phyloP scores from a whole-genome alignment of 1,139 yeast genomes.

The Kurtzmaniella quercitrusa region DNA sequence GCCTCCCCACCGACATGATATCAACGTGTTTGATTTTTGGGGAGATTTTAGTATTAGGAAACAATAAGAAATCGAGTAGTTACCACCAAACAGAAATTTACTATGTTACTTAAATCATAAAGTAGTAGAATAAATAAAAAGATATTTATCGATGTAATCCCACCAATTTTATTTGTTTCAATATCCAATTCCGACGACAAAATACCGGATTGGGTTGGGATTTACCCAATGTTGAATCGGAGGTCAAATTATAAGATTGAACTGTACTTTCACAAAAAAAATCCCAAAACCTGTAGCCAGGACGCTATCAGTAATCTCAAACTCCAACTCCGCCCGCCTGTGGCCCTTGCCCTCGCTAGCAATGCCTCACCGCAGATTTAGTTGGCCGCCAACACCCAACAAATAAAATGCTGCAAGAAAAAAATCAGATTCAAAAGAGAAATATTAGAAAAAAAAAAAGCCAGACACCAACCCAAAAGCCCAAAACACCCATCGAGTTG shows the following conservation, averaged over 20 bases:
- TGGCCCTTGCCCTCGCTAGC: neutral
- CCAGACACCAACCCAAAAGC: slow-evolving; percentile 8
- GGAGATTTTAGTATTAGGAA: too few relatives aligned
- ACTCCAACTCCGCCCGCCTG: neutral
- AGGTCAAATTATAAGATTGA: neutral
- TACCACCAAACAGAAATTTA: too few relatives aligned
- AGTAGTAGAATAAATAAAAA: too few relatives aligned
- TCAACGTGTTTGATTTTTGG: too few relatives aligned
- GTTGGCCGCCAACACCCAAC: slow-evolving; percentile 3
- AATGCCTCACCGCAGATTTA: neutral
- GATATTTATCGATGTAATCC: too few relatives aligned
- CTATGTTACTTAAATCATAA: too few relatives aligned
- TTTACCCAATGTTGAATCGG: neutral
- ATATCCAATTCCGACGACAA: neutral
- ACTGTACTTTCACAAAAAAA: neutral
- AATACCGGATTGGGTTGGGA: neutral
- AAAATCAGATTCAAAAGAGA: neutral
- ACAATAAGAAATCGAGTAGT: too few relatives aligned
- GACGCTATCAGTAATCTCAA: neutral
- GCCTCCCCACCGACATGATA: too few relatives aligned
- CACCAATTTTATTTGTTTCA: neutral
- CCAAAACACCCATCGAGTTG: slow-evolving; percentile 6
- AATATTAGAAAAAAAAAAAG: slow-evolving; percentile 1
- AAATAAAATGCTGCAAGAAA: slow-evolving; percentile 2
- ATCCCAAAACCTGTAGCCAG: neutral